Conservation (phyloP, 2,329 filamentous ascomycete species). For the Fusarium sarcochroum region DNA sequence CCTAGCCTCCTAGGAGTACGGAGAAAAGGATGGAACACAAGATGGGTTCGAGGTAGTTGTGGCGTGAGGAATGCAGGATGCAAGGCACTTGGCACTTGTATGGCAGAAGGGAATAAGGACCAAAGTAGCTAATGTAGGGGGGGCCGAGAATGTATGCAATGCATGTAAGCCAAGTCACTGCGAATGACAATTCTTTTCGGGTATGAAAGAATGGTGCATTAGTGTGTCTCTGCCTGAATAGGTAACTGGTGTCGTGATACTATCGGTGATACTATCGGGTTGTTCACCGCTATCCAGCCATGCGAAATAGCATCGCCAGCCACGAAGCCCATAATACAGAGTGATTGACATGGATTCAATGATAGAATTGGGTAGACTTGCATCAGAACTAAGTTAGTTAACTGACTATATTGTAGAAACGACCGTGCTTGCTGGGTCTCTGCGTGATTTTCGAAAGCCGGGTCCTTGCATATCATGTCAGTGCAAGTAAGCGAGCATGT, state of each 20-base stretch:
- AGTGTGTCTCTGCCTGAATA: too few relatives aligned
- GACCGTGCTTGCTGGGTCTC: not conserved
- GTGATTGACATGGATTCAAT: conserved; percentile 5
- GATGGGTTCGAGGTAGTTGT: conserved; percentile 4
- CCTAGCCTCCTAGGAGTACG: not conserved
- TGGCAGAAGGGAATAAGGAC: conserved; percentile 1
- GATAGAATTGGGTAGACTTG: not conserved
- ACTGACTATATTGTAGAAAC: not conserved
- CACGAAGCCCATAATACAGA: not conserved
- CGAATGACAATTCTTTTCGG: not conserved
- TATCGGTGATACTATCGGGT: not conserved
- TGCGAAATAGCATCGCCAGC: not conserved
- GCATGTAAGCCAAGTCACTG: not conserved
- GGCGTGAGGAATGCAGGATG: conserved; percentile 29
- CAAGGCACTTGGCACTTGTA: conserved; percentile 8
- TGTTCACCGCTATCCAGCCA: conserved; percentile 22
- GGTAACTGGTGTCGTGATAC: not conserved
- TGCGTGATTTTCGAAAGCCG: not conserved
- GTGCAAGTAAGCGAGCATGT: conserved; percentile 17
- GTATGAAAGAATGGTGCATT: not conserved
- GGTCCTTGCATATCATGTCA: conserved; percentile 34
- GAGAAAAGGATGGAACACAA: not conserved
- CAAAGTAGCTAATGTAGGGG: not conserved
- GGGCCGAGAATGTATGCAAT: not conserved
- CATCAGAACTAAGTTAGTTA: not conserved